Conservation (phyloP, 805 yeast species). For the Hanseniaspora mollemarum region DNA sequence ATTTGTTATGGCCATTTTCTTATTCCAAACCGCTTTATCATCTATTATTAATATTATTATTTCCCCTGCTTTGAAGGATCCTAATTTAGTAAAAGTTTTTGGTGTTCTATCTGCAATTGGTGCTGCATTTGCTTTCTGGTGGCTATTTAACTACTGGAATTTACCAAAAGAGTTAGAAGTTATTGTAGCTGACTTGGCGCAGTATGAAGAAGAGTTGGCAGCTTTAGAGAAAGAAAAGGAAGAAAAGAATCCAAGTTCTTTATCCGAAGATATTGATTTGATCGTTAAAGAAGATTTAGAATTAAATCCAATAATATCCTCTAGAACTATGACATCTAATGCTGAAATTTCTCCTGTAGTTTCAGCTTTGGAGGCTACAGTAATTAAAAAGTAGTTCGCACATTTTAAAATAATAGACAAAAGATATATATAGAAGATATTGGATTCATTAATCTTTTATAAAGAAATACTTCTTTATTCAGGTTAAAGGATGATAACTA, state of each 20-base stretch:
- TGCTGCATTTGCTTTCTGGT: conserved; percentile 27
- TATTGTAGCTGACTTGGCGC: conserved; percentile 21
- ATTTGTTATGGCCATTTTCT: conserved; percentile 41
- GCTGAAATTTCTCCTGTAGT: conserved; percentile 11
- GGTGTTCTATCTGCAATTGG: conserved; percentile 34
- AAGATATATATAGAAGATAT: no score
- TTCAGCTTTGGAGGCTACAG: conserved; percentile 11
- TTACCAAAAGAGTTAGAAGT: conserved; percentile 34
- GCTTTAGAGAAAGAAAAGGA: conserved; percentile 1
- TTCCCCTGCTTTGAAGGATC: conserved; percentile 35
- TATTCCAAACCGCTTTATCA: conserved; percentile 65
- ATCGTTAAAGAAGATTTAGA: conserved; percentile 4
- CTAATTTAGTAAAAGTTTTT: conserved; percentile 35
- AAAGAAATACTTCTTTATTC: no score
- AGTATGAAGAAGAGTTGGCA: conserved; percentile 23
- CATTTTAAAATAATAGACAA: neutral
- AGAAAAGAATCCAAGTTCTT: neutral
- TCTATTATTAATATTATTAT: conserved; percentile 41
- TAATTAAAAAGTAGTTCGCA: conserved; percentile 10
- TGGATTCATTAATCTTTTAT: no score
- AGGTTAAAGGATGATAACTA: no score
- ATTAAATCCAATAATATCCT: conserved; percentile 10
- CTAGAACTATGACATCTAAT: neutral
- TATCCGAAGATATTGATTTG: neutral
- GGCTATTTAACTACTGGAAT: conserved; percentile 31